phyloP scores from a whole-genome alignment of 805 yeast genomes.

The Barnettozyma vustinii region DNA sequence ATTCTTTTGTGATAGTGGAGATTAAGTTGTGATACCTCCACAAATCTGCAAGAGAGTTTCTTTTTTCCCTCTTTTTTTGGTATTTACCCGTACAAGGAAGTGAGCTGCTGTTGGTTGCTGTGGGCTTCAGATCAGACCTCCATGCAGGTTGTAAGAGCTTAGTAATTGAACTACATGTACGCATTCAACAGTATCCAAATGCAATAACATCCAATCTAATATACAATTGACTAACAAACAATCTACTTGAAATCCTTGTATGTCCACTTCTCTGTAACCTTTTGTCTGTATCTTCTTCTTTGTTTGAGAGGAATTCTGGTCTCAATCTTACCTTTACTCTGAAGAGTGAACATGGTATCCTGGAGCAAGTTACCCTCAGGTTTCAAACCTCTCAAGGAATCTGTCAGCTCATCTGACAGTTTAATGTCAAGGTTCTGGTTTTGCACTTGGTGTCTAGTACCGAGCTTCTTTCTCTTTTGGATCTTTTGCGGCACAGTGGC shows the following conservation, averaged over 20 bases:
- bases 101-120: no score
- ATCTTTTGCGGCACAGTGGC: constrained; percentile 25
- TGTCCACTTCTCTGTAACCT: constrained; percentile 87
- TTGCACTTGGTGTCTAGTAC: constrained; percentile 42
- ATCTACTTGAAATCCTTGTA: constrained; percentile 78
- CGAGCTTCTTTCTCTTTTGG: constrained; percentile 34
- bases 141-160: no score
- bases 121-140: no score
- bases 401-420: constrained; percentile 81
- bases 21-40: no score
- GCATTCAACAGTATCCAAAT: background rate
- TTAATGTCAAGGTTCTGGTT: constrained; percentile 63
- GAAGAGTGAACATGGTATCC: constrained; percentile 77
- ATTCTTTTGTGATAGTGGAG: no score
- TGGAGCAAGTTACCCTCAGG: constrained; percentile 87
- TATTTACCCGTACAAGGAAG: no score
- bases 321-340: constrained; percentile 82
- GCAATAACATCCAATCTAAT: background rate
- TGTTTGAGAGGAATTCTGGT: constrained; percentile 64
- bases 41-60: no score
- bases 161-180: no score
- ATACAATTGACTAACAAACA: background rate
- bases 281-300: constrained; percentile 62
- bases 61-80: no score
- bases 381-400: constrained; percentile 73